Base-by-base conservation (phyloP, 1,284 basidiomycete genomes). In the Cryptococcus sp. region DNA sequence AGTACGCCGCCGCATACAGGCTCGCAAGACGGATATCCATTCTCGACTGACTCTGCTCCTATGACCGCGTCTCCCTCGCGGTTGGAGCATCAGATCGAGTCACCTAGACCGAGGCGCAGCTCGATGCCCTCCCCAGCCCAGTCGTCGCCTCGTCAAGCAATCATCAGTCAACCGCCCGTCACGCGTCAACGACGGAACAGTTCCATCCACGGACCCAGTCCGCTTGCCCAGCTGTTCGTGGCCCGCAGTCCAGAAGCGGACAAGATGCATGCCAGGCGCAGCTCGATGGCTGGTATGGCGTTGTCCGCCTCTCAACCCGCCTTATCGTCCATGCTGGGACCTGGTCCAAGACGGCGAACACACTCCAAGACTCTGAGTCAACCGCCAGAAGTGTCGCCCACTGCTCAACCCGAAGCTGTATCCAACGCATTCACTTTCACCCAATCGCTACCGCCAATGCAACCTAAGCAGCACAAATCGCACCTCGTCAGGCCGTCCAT, bases 181-280 rank as follows among this genome's bases (percentile, higher is more conserved):
- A 52, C 54, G 0, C 57, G 69, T 22, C 51, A 50, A 0, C 61
- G 71, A 17, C 65, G 74, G 35, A 72, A 73, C 47, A 72, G 68
- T 56, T 72, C 68, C 1, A 67, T 75, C 3, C 67, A 73, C 40
- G 77, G 76, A 20, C 76, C 77, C 0, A 76, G 73, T 57, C 78
- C 78, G 0, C 65, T 79, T 5, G 78, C 78, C 5, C 62, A 75
- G 49, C 64, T 79, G 20, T 79, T 79, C 55, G 70, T 78, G 8
- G 60, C 56, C 1, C 50, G 62, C 5, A 55, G 60, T 38, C 45
- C 61, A 23, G 25, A 64, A 31, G 22, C 51, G 15, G 64, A 64
- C 15, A 40, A 59, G n/a, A 22, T 58, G 46, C 8, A 48, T 45
- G 55, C 57, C 31, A 46, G 68, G 51, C 47, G 63, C 13, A 59